Evolutionary conservation across 352 stramenopile species (phyloP).

Genomic region (Hyaloperonospora arabidopsidis): DNA sequence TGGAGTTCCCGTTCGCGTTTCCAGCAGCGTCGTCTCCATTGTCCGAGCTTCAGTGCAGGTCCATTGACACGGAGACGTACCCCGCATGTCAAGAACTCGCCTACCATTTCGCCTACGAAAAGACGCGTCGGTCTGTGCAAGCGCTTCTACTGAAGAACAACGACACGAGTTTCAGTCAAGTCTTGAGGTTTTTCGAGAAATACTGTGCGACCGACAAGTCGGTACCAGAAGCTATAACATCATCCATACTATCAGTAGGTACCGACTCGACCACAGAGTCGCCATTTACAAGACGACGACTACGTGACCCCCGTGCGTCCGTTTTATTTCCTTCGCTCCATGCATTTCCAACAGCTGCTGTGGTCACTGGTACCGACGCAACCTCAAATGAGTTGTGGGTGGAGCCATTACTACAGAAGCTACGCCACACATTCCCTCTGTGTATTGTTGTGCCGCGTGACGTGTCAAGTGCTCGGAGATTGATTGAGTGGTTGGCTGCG

Average conservation of each 20-base stretch:
- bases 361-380: conserved; percentile 64
- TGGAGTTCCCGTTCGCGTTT: conserved; percentile 21
- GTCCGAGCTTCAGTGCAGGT: conserved; percentile 6
- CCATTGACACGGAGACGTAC: conserved; percentile 39
- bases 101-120: conserved; percentile 56
- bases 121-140: conserved; percentile 41
- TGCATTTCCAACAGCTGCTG: conserved; percentile 45
- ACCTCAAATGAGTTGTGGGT: conserved; percentile 76
- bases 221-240: background rate
- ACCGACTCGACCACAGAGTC: background rate
- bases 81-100: conserved; percentile 50
- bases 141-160: conserved; percentile 61
- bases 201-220: conserved; percentile 26
- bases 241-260: background rate
- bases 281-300: conserved; percentile 8
- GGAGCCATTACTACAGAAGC: conserved; percentile 48
- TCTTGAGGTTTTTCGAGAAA: conserved; percentile 52
- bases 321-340: conserved; percentile 41
- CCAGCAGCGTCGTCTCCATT: conserved; percentile 5
- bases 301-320: conserved; percentile 17
- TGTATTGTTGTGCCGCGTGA: conserved; percentile 49
- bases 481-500: conserved; percentile 63
- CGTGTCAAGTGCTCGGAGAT: conserved; percentile 39
- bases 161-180: conserved; percentile 54
- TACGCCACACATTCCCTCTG: conserved; percentile 65